These are phyloP conservation scores for Zhuliangozyma blackwelliae DNA, from an alignment of 1,139 yeast genomes.

Conservation along the genomic window DNA sequence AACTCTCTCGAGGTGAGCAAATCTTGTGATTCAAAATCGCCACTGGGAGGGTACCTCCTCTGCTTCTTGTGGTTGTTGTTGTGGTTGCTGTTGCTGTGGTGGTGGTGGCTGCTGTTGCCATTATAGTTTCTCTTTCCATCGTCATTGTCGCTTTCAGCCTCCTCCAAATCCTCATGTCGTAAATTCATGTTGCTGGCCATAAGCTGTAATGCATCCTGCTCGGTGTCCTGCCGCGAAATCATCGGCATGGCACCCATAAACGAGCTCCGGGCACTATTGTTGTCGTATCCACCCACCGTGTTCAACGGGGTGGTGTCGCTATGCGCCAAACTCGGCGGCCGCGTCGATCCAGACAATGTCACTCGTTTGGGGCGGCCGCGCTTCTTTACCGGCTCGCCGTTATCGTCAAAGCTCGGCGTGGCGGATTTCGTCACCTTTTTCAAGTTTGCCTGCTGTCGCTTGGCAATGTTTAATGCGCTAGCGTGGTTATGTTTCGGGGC, in stretches of 20 bases:
- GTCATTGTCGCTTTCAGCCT: slow-evolving; percentile 32
- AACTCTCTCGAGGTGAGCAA: slow-evolving; percentile 39
- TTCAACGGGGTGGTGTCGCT: slow-evolving; percentile 33
- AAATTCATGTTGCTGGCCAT: slow-evolving; percentile 34
- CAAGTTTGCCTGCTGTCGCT: slow-evolving; percentile 19
- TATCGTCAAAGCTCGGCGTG: slow-evolving; percentile 13
- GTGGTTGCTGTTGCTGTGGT: slow-evolving; percentile 1
- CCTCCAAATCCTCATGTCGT: slow-evolving; percentile 37
- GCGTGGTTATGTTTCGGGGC: slow-evolving; percentile 85
- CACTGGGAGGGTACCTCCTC: neutral
- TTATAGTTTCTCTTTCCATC: slow-evolving; percentile 15
- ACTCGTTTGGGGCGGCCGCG: slow-evolving; percentile 48
- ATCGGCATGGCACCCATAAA: slow-evolving; percentile 17
- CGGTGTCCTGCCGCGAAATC: slow-evolving; percentile 40
- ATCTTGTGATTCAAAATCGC: slow-evolving; percentile 17
- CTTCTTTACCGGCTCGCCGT: slow-evolving; percentile 36
- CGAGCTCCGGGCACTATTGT: slow-evolving; percentile 12
- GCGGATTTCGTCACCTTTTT: slow-evolving; percentile 9
- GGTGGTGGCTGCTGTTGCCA: slow-evolving; percentile 2
- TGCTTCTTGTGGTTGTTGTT: slow-evolving; percentile 5
- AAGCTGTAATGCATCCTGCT: slow-evolving; percentile 36
- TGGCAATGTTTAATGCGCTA: slow-evolving; percentile 49
- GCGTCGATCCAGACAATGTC: slow-evolving; percentile 2
- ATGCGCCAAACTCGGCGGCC: slow-evolving; percentile 21
- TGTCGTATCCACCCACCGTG: slow-evolving; percentile 19